Evolutionary conservation across 306 rosid species (phyloP).

Genomic region (Ormosia semicastrata): DNA sequence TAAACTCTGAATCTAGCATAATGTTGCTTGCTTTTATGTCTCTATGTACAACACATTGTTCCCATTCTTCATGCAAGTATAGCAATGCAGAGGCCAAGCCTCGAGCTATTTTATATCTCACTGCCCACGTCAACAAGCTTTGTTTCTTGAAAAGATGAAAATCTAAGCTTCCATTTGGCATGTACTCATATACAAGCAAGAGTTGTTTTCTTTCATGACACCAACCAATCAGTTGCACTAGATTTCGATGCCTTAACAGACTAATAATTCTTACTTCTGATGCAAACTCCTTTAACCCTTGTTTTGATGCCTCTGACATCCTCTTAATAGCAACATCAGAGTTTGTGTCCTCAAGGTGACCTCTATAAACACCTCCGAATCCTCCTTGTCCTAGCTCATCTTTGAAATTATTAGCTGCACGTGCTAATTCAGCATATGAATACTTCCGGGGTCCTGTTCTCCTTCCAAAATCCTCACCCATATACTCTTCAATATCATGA

Average conservation of each 20-base stretch:
- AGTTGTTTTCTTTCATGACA: constrained; percentile 31
- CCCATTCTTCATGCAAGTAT: constrained; percentile 46
- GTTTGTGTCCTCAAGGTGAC: constrained; percentile 24
- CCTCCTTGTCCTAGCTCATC: constrained; percentile 49
- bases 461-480: constrained; percentile 33
- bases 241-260: constrained; percentile 38
- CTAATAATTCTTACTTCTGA: constrained; percentile 40
- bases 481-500: background rate
- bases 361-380: constrained; percentile 45
- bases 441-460: constrained; percentile 39
- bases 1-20: constrained; percentile 47
- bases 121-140: constrained; percentile 24
- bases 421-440: constrained; percentile 28
- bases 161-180: constrained; percentile 50
- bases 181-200: constrained; percentile 38
- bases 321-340: constrained; percentile 40
- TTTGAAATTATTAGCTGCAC: constrained; percentile 30
- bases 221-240: constrained; percentile 49
- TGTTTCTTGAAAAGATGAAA: constrained; percentile 32
- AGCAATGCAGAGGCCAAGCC: constrained; percentile 40
- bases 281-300: constrained; percentile 46
- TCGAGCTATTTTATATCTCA: constrained; percentile 31
- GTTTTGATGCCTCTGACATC: constrained; percentile 27
- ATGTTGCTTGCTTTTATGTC: constrained; percentile 48
- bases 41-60: constrained; percentile 42